Evolutionary conservation across 441 rosid species (phyloP).

Genomic region (Erodium trifolium): DNA sequence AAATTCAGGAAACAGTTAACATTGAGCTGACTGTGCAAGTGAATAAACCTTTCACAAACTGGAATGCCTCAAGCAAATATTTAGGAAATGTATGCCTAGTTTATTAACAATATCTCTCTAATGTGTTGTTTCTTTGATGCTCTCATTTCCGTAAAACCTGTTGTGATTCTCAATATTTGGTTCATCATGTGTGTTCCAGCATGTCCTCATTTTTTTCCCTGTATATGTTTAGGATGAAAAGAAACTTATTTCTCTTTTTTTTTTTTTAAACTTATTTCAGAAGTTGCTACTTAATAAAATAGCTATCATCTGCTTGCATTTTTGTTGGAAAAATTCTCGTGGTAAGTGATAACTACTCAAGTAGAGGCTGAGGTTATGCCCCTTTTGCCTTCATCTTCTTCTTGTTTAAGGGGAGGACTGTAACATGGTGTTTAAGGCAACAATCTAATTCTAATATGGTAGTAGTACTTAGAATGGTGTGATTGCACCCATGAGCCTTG

Average conservation of each 20-base stretch:
- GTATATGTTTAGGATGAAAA: neutral
- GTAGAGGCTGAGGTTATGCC: neutral
- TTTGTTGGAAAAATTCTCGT: neutral
- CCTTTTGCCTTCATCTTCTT: neutral
- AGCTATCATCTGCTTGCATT: neutral
- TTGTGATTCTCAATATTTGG: neutral
- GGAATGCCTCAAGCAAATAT: neutral
- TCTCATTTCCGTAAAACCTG: neutral
- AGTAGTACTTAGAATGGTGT: neutral
- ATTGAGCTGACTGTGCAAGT: neutral
- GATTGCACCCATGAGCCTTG: neutral
- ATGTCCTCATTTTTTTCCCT: neutral
- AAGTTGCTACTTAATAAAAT: neutral
- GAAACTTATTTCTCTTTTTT: neutral
- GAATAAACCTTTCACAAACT: neutral
- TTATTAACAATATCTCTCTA: neutral
- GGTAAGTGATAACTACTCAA: neutral
- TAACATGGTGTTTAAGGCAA: neutral
- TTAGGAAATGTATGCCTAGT: neutral
- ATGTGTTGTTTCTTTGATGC: neutral
- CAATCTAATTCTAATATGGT: no score
- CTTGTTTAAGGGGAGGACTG: neutral
- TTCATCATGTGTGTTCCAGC: no score
- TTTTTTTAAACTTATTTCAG: no score
- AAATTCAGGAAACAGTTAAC: neutral